phyloP scores from a whole-genome alignment of 306 rosid species.

The Crataegus laevigata region DNA sequence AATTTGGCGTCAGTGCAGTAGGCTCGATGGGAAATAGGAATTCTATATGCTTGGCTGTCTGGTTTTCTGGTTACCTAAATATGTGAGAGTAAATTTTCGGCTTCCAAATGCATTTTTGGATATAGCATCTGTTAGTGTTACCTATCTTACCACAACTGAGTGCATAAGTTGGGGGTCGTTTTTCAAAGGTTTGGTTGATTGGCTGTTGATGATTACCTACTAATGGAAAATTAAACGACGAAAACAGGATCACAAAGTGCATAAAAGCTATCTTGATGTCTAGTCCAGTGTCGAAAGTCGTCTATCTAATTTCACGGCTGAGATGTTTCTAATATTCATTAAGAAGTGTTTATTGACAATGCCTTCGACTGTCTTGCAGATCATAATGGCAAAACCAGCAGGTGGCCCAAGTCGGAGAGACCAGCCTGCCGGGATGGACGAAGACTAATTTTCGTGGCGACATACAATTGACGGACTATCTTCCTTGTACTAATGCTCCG shows the following conservation, averaged over 20 bases:
- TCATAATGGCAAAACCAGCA: slow-evolving; percentile 80
- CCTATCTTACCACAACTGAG: background rate
- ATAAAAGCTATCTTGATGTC: background rate
- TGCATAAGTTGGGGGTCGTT: background rate
- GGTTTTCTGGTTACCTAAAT: background rate
- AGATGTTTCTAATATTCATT: background rate
- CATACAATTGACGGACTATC: background rate
- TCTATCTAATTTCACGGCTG: background rate
- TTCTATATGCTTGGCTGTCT: background rate
- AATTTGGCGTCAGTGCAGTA: background rate
- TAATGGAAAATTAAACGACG: background rate
- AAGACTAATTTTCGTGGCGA: slow-evolving; percentile 31
- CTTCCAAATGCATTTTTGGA: background rate
- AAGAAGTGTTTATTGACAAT: background rate
- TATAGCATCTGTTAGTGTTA: background rate
- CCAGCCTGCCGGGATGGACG: slow-evolving; percentile 77
- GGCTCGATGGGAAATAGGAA: background rate
- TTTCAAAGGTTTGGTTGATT: background rate
- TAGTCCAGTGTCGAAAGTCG: background rate
- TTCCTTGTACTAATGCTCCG: slow-evolving; percentile 10
- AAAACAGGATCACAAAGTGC: background rate
- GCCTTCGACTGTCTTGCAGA: slow-evolving; percentile 32
- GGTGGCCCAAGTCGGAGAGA: slow-evolving; percentile 71
- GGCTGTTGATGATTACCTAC: background rate
- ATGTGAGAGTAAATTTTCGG: background rate